A percentile compares a stretch with the other conserved stretches of the same genome.
These are phyloP conservation scores for Podospora fimiseda DNA, from an alignment of 495 filamentous ascomycete genomes.

Conservation along the genomic window DNA sequence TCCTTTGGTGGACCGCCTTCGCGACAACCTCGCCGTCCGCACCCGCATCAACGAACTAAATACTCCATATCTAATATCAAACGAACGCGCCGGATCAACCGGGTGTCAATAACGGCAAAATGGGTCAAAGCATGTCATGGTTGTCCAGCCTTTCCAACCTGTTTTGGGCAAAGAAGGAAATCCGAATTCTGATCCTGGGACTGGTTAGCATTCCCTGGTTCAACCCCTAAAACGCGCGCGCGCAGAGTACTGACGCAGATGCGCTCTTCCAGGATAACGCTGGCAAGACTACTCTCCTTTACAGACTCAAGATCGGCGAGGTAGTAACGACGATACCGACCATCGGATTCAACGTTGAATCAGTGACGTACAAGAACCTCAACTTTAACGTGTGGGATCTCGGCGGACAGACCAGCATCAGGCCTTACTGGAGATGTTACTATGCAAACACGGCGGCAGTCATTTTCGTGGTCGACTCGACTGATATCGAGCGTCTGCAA, in stretches of 20 bases:
- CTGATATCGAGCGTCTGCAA: conserved; percentile 88
- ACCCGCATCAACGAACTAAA: background rate
- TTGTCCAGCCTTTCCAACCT: conserved; percentile 63
- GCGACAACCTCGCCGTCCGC: background rate
- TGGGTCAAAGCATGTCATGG: conserved; percentile 79
- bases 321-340: conserved; percentile 98
- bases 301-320: conserved; percentile 97
- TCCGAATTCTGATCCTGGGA: conserved; percentile 90
- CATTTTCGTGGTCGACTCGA: conserved; percentile 96
- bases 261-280: conserved; percentile 75
- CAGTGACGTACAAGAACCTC: conserved; percentile 91
- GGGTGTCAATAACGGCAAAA: conserved; percentile 38
- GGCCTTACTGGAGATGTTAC: conserved; percentile 98
- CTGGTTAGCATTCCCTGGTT: conserved; percentile 55
- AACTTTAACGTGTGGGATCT: conserved; percentile 99
- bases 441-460: conserved; percentile 99
- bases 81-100: conserved; percentile 6
- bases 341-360: conserved; percentile 98
- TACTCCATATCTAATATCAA: background rate
- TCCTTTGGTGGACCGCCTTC: conserved; percentile 1
- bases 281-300: conserved; percentile 94
- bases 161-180: conserved; percentile 92
- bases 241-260: conserved; percentile 18
- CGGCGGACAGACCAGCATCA: conserved; percentile 91
- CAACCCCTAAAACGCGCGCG: background rate